Conservation (phyloP, 805 yeast genomes). For the Teunomyces cretensis region DNA sequence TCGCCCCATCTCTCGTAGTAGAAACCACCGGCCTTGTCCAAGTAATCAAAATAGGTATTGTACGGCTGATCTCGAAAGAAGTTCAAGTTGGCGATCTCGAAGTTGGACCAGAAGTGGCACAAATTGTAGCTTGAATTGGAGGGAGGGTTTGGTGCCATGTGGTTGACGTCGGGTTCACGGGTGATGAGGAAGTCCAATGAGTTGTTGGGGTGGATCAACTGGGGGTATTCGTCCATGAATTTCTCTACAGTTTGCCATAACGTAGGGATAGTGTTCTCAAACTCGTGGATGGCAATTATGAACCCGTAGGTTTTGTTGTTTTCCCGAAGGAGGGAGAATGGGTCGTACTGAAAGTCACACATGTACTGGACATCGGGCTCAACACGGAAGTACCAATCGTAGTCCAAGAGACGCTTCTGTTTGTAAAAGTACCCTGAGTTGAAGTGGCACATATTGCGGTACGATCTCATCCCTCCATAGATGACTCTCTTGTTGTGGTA, state of each 20-base stretch:
- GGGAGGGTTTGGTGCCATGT: conserved; percentile 10
- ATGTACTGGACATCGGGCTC: conserved; percentile 57
- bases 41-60: conserved; percentile 41
- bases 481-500: conserved; percentile 26
- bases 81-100: conserved; percentile 54
- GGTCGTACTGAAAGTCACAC: conserved; percentile 60
- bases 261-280: conserved; percentile 51
- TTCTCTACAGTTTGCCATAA: conserved; percentile 49
- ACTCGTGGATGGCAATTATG: conserved; percentile 49
- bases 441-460: conserved; percentile 71
- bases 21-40: conserved; percentile 52
- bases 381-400: conserved; percentile 60
- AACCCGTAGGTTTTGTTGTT: conserved; percentile 52
- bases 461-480: conserved; percentile 50
- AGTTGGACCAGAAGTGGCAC: conserved; percentile 68
- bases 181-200: conserved; percentile 48
- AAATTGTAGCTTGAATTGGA: conserved; percentile 41
- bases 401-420: conserved; percentile 42
- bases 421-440: conserved; percentile 63
- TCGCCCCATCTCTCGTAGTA: conserved; percentile 66
- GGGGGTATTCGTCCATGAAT: conserved; percentile 47
- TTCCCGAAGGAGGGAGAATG: conserved; percentile 43
- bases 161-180: conserved; percentile 33
- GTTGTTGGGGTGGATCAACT: conserved; percentile 46
- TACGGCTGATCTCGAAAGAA: conserved; percentile 51